Conservation (phyloP, 2,329 filamentous ascomycete species). For the Pseudocercospora eumusae region DNA sequence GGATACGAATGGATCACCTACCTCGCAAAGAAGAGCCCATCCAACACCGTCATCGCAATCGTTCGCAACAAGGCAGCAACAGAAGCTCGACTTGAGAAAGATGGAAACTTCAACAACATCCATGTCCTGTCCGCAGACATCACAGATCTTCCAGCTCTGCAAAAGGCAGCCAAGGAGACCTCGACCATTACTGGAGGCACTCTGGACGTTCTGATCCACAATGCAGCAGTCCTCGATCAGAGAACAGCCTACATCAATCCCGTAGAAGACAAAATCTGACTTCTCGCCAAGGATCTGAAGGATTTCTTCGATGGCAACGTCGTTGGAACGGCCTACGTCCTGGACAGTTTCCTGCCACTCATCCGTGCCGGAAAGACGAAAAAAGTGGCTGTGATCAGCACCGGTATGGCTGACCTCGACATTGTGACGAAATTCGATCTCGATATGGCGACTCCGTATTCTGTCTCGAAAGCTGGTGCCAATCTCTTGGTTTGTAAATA, state of each 20-base stretch:
- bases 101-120: slow-evolving; percentile 43
- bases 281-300: slow-evolving; percentile 27
- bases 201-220: slow-evolving; percentile 40
- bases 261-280: slow-evolving; percentile 22
- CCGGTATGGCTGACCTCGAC: slow-evolving; percentile 35
- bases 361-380: slow-evolving; percentile 31
- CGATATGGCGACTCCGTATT: slow-evolving; percentile 28
- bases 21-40: slow-evolving; percentile 32
- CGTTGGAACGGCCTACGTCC: slow-evolving; percentile 31
- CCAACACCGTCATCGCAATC: slow-evolving; percentile 41
- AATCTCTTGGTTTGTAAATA: slow-evolving; percentile 36
- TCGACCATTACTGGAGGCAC: slow-evolving; percentile 30
- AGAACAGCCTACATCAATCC: slow-evolving; percentile 26
- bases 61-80: slow-evolving; percentile 38
- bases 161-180: slow-evolving; percentile 34
- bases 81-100: slow-evolving; percentile 29
- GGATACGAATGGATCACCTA: slow-evolving; percentile 40
- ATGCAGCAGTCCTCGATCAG: slow-evolving; percentile 33
- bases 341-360: slow-evolving; percentile 36
- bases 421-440: slow-evolving; percentile 29
- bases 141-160: slow-evolving; percentile 43
- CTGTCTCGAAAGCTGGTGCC: slow-evolving; percentile 34
- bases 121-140: slow-evolving; percentile 53
- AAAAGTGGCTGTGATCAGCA: slow-evolving; percentile 35
- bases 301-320: slow-evolving; percentile 32